These are phyloP conservation scores for Colletotrichum orchidophilum DNA, from an alignment of 2,329 filamentous ascomycete genomes.

Conservation along the genomic window DNA sequence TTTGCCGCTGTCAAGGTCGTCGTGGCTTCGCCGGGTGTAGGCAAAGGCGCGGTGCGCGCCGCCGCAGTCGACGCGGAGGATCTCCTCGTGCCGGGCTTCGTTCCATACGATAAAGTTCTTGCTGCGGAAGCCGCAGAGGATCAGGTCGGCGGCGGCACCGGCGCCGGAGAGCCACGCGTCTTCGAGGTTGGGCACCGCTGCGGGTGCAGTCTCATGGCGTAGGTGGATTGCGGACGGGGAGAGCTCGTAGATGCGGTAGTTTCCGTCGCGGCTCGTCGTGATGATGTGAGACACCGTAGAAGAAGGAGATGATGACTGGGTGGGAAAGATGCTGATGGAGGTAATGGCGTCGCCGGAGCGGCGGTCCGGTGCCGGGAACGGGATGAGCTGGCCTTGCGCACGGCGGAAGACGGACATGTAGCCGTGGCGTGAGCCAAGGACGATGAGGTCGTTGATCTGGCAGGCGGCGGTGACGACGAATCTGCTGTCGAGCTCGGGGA, in stretches of 20 bases:
- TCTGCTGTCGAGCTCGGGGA: constrained; percentile 54
- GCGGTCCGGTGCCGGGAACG: constrained; percentile 47
- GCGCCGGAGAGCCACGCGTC: constrained; percentile 66
- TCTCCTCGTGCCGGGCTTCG: constrained; percentile 73
- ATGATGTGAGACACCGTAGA: constrained; percentile 60
- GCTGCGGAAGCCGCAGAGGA: constrained; percentile 84
- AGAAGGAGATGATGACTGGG: constrained; percentile 35
- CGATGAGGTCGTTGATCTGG: constrained; percentile 50
- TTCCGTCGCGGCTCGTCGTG: constrained; percentile 81
- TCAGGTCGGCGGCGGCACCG: constrained; percentile 57
- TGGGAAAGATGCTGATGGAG: constrained; percentile 62
- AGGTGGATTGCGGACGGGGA: constrained; percentile 60
- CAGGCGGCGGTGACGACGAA: constrained; percentile 61
- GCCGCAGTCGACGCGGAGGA: constrained; percentile 81
- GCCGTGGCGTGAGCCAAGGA: constrained; percentile 65
- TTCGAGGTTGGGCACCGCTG: constrained; percentile 81
- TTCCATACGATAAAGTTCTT: constrained; percentile 86
- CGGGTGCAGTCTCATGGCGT: constrained; percentile 74
- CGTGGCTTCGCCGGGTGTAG: constrained; percentile 39
- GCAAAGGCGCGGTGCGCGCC: constrained; percentile 84
- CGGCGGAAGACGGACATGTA: constrained; percentile 52
- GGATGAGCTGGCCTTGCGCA: constrained; percentile 40
- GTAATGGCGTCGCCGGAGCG: constrained; percentile 74
- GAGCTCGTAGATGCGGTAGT: constrained; percentile 71
- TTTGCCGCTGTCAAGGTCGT: constrained; percentile 31